Evolutionary conservation across 1,284 basidiomycete species (phyloP), one percentile per base, ranked within the genome.

Genomic region (Naganishia sp.): DNA sequence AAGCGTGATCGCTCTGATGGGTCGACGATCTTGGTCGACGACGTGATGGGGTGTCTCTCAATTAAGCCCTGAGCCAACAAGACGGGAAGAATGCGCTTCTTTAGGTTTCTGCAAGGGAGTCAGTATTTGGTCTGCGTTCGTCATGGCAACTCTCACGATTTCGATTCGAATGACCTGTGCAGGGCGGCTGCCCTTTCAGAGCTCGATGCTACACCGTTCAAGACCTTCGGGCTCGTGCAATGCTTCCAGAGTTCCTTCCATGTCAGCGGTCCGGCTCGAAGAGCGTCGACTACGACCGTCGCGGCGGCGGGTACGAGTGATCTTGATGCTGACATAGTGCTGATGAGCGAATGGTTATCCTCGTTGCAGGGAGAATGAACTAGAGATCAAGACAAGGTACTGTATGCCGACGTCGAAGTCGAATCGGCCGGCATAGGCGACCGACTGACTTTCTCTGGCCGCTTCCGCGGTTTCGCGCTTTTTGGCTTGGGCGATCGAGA

Each of bases 1-100:
- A 49, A 25, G n/a, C 17, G 28, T 32, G 51, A 42, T 7, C 65
- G 57, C 25, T 54, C 55, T 11, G 50, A 31, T 31, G 45, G 51
- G 42, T 67, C 58, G 5, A 41, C 6, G 31, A 35, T 54, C 50
- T 43, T 51, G 35, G 42, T 46, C 51, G 35, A 45, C 18, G 50
- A 58, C 4, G 51, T 53, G 47, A 68, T 53, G 53, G 60, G 52
- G 31, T 65, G 63, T 68, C 65, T 58, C 32, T 66, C 31, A 57
- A 79, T 71, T 18, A 78, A 69, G 25, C 71, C 62, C 58, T 76
- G 74, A 1, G 74, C 73, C 46, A 69, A 63, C 21, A 79, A 72
- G 11, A 72, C 67, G 23, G 75, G 73, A 3, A 79, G 68, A 46
- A 79, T 72, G 21, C 72, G 73, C 11, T 67, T 70, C 69, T 79